Base-by-base conservation (phyloP, 192 early-diverging fungal genomes). In the Dimargaris xerosporica region DNA sequence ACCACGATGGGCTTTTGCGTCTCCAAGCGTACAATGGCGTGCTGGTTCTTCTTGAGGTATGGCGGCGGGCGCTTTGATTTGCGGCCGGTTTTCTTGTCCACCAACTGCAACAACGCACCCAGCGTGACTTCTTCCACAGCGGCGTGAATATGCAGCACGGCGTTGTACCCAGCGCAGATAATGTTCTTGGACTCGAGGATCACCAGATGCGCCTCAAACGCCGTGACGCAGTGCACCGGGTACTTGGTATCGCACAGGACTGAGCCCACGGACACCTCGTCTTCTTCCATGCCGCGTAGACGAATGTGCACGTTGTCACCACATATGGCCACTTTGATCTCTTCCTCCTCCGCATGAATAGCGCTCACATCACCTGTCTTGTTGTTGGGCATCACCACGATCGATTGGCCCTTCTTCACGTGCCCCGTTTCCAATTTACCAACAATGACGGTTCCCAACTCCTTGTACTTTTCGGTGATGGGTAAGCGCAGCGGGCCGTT, bases 341-440 rank as follows among this genome's bases (percentile, higher is more conserved):
- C 94, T 41, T 75, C 71, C 55, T 95, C 88, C 69, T 95, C 94
- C 70, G 82, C 78, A 60, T 83, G 91, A 69, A 99, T 87, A 28
- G 85, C 75, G 34, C 75, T 75, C 16, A 98, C 80, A 75, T 99
- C 94, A 60, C 80, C 75, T 16, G 56, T 31, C 60, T 72, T 82
- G 67, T 69, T 77, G 75, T 95, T 93, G 62, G 96, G 96, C 94
- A 99, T 95, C 60, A 99, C 71, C 41, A 94, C 54, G 3, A 98
- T 78, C 64, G 64, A 67, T 61, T 92, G 87, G 41, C 92, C 93
- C 78, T 93, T 88, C 75, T 81, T 87, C 62, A 99, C 71, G 52
- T 77, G 75, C 30, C 96, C 96, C 39, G 91, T 88, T 73, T 99
- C 96, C 62, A 99, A 82, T 80, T 99, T 99, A 64, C 96, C 96